Evolutionary conservation across 768 basidiomycete species (phyloP), one percentile per base, ranked within the genome.

Genomic region (Collybia nuda): DNA sequence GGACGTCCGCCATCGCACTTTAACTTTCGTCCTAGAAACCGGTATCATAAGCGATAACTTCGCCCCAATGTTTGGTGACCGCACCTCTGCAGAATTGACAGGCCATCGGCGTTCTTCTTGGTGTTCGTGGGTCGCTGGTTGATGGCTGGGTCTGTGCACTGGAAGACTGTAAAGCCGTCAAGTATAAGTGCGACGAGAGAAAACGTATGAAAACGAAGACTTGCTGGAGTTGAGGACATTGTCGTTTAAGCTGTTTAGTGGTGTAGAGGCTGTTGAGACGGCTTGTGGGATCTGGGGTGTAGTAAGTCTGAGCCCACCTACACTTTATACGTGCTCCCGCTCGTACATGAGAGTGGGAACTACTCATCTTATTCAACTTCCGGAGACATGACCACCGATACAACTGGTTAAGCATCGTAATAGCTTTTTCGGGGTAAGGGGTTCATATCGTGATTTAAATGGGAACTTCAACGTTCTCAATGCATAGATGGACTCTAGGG

Each of bases 11-110:
- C 87, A 56, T 88, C 85, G 61, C 87, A 89, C 66, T 88, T 88
- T 48, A 89, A 64, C 65, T 88, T 88, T 52, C 86, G 75, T 5
- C 82, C 86, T 88, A 56, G 51, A 24, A 40, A 23, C 23, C 23
- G n/a, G n/a, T 38, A 15, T 26, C 41, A 35, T 9, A 24, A 39
- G 28, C 40, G 41, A 43, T 40, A 51, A 40, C 5, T 12, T 28
- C 24, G 23, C 19, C 32, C 12, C 26, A 42, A 37, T 9, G 38
- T 37, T 55, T 19, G 22, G 19, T 46, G 8, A 40, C 44, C 67
- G 49, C 56, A 84, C 86, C 82, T 65, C 87, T 72, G 63, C 87
- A 89, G 60, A 88, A 89, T 48, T 78, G 76, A 60, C 87, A 89
- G 6, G 87, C 87, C 84, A 89, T 86, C 0, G 82, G 77, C 0